phyloP scores from a whole-genome alignment of 176 grass and related monocot species.

The Alopecurus myosuroides region DNA sequence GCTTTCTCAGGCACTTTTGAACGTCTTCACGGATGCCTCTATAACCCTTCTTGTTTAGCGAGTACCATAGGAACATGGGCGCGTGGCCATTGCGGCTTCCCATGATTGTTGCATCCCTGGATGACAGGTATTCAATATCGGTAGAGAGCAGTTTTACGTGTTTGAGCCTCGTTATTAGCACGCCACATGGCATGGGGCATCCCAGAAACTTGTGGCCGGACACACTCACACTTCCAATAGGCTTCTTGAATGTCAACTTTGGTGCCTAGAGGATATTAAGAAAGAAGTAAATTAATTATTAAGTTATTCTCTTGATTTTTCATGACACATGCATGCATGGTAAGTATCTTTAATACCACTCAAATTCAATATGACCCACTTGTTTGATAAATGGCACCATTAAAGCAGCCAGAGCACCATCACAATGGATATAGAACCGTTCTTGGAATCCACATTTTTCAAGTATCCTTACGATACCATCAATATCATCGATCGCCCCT shows the following conservation, averaged over 20 bases:
- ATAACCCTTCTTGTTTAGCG: neutral
- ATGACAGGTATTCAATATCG: neutral
- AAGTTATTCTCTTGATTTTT: too few relatives aligned
- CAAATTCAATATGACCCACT: conserved; percentile 39
- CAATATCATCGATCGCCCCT: conserved; percentile 32
- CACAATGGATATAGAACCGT: conserved; percentile 51
- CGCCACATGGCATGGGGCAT: conserved; percentile 43
- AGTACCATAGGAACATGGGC: too few relatives aligned
- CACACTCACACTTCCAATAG: conserved; percentile 43
- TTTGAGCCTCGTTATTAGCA: conserved; percentile 28
- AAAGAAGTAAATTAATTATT: too few relatives aligned
- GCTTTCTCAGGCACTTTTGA: neutral
- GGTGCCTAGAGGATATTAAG: conserved; percentile 29
- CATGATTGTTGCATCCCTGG: neutral
- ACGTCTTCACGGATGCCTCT: neutral
- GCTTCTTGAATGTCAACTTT: conserved; percentile 43
- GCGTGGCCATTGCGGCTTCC: neutral
- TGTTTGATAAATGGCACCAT: conserved; percentile 58
- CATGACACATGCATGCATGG: too few relatives aligned
- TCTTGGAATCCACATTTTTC: conserved; percentile 37
- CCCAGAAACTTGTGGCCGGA: too few relatives aligned
- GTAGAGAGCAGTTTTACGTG: conserved; percentile 10
- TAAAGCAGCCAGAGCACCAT: conserved; percentile 43
- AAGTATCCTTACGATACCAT: too few relatives aligned
- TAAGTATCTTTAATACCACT: neutral